phyloP scores from a whole-genome alignment of 2,329 filamentous ascomycete species.

The Colletotrichum trifolii region DNA sequence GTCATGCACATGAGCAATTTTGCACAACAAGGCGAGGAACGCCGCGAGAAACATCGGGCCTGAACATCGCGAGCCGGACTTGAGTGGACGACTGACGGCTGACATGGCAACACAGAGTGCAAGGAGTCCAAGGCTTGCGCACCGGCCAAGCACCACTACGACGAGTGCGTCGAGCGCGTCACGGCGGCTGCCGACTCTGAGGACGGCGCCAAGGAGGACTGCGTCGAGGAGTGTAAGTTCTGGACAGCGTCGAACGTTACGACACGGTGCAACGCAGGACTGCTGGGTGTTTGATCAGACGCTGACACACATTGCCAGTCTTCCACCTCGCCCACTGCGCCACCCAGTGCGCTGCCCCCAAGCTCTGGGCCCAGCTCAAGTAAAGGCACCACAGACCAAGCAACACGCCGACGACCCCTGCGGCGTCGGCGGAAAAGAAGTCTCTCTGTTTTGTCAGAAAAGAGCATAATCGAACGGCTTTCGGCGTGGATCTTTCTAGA shows the following conservation, averaged over 20 bases:
- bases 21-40: not conserved
- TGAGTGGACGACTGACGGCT: slow-evolving; percentile 1
- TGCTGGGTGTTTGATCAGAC: not conserved
- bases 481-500: slow-evolving; percentile 22
- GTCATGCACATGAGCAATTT: slow-evolving; percentile 27
- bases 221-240: slow-evolving; percentile 96
- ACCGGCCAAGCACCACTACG: slow-evolving; percentile 95
- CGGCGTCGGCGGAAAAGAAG: slow-evolving; percentile 4
- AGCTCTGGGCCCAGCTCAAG: slow-evolving; percentile 93
- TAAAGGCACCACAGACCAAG: slow-evolving; percentile 69
- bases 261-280: not conserved
- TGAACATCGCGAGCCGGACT: not conserved
- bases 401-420: not conserved
- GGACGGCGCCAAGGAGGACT: slow-evolving; percentile 87
- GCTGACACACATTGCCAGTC: slow-evolving; percentile 65
- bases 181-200: slow-evolving; percentile 73
- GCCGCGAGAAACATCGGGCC: not conserved
- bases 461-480: slow-evolving; percentile 7
- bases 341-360: slow-evolving; percentile 90
- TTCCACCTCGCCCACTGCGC: slow-evolving; percentile 99
- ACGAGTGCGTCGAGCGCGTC: slow-evolving; percentile 97
- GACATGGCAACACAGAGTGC: slow-evolving; percentile 74
- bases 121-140: slow-evolving; percentile 86
- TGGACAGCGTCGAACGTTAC: not conserved
- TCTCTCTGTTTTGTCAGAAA: not conserved